Conservation (phyloP, 2,329 filamentous ascomycete genomes). For the Ophiocordyceps camponoti-saundersi region DNA sequence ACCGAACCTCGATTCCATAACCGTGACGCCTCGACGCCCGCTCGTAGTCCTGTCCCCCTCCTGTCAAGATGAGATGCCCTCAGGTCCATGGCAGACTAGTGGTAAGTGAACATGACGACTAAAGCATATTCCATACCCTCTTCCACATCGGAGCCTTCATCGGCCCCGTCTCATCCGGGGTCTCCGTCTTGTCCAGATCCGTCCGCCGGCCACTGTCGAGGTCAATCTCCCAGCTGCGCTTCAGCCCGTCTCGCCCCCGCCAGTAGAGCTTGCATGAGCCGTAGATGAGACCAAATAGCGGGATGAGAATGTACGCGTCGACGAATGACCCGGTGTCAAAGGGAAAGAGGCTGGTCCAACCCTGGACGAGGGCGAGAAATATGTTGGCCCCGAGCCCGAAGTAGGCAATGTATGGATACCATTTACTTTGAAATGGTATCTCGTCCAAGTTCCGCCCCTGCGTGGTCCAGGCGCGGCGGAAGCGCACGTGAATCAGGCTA, state of each 20-base stretch:
- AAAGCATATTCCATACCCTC: conserved; percentile 24
- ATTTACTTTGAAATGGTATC: conserved; percentile 36
- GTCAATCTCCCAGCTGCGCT: conserved; percentile 35
- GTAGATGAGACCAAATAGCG: conserved; percentile 41
- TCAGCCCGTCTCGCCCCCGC: conserved; percentile 28
- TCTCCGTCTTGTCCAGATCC: conserved; percentile 30
- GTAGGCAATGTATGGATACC: conserved; percentile 41
- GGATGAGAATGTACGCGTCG: conserved; percentile 44
- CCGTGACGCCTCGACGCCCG: neutral
- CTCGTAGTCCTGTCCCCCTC: neutral
- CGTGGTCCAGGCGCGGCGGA: conserved; percentile 43
- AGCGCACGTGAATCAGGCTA: conserved; percentile 54
- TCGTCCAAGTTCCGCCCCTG: conserved; percentile 38
- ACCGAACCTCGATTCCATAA: neutral
- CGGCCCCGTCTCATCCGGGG: conserved; percentile 11
- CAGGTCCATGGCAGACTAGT: neutral
- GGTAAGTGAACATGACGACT: conserved; percentile 1
- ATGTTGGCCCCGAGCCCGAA: conserved; percentile 39
- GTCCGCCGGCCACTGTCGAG: conserved; percentile 35
- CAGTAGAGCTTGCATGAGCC: conserved; percentile 35
- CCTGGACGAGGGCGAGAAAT: conserved; percentile 43
- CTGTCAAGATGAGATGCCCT: neutral
- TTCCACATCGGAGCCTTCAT: conserved; percentile 23
- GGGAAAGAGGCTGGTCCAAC: conserved; percentile 41
- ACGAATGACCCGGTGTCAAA: conserved; percentile 43